Percentiles rank a stretch among this genome's conserved stretches.
Evolutionary conservation across 2,329 filamentous ascomycete species (phyloP).

Genomic region (Diaporthe eres): DNA sequence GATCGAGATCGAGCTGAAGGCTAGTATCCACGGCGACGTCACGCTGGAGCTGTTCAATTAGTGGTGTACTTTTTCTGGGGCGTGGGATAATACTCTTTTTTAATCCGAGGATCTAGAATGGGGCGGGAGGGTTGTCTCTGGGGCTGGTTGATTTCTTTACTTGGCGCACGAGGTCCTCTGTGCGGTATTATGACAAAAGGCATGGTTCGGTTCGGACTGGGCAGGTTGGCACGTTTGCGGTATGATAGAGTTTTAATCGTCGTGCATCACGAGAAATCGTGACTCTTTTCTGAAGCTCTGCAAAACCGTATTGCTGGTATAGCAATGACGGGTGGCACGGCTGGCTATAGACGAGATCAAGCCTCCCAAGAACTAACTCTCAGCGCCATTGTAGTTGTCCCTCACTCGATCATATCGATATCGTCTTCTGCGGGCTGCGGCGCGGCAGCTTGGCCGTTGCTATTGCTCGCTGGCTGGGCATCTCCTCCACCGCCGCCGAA

Average conservation of each 20-base stretch:
- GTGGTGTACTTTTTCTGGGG: neutral
- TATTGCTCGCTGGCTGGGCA: slow-evolving; percentile 46
- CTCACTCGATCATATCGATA: slow-evolving; percentile 49
- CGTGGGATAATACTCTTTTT: neutral
- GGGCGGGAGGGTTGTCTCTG: neutral
- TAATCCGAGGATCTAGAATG: slow-evolving; percentile 42
- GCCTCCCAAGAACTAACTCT: neutral
- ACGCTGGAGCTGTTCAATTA: slow-evolving; percentile 65
- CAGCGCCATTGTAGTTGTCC: slow-evolving; percentile 21
- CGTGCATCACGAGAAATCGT: slow-evolving; percentile 2
- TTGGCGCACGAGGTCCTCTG: neutral
- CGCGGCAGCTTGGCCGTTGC: slow-evolving; percentile 57
- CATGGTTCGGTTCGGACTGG: neutral
- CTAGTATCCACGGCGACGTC: slow-evolving; percentile 77
- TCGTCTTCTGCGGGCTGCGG: slow-evolving; percentile 45
- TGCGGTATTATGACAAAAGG: neutral
- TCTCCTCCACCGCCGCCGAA: slow-evolving; percentile 68
- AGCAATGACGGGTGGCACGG: neutral
- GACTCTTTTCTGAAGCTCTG: slow-evolving; percentile 4
- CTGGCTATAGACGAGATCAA: neutral
- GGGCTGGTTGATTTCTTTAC: neutral
- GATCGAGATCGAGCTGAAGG: slow-evolving; percentile 78
- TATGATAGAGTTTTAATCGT: neutral
- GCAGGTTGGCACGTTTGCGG: neutral
- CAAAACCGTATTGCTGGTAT: neutral